phyloP scores from a whole-genome alignment of 169 alveolate species.

The Hammondia hammondi region DNA sequence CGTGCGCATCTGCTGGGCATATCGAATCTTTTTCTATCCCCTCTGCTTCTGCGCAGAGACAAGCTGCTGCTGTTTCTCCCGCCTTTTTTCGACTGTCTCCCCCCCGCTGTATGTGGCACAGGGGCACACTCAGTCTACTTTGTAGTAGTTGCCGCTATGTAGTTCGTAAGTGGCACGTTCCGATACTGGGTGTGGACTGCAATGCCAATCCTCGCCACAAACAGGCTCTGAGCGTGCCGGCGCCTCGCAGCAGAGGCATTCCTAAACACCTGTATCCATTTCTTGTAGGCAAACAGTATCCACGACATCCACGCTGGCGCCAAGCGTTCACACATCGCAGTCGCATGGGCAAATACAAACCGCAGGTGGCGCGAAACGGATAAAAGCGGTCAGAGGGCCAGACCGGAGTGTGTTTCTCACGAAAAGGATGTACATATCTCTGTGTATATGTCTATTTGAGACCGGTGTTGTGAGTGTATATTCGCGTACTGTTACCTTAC shows the following conservation, averaged over 20 bases:
- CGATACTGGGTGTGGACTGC: conserved; percentile 89
- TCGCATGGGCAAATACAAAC: conserved; percentile 32
- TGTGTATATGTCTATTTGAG: not conserved
- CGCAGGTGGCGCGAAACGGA: conserved; percentile 9
- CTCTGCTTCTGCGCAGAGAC: too few relatives aligned
- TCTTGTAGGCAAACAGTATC: conserved; percentile 84
- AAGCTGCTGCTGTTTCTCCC: not conserved
- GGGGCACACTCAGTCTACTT: conserved; percentile 84
- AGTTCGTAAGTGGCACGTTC: conserved; percentile 87
- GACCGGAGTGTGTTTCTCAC: not conserved
- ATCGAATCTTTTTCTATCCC: too few relatives aligned
- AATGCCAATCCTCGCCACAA: conserved; percentile 89
- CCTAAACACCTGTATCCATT: conserved; percentile 86
- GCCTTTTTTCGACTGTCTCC: not conserved
- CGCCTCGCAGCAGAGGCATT: conserved; percentile 88
- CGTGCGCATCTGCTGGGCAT: too few relatives aligned
- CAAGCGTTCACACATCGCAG: conserved; percentile 57
- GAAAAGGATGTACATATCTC: too few relatives aligned
- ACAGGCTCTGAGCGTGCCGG: conserved; percentile 85
- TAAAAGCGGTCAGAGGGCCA: not conserved
- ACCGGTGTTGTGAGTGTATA: too few relatives aligned
- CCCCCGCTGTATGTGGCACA: conserved; percentile 78
- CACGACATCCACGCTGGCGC: conserved; percentile 81
- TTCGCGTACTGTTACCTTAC: too few relatives aligned
- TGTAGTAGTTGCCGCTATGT: conserved; percentile 90